Conservation (phyloP, 2,329 filamentous ascomycete genomes). For the Geoglossum cookeanum region DNA sequence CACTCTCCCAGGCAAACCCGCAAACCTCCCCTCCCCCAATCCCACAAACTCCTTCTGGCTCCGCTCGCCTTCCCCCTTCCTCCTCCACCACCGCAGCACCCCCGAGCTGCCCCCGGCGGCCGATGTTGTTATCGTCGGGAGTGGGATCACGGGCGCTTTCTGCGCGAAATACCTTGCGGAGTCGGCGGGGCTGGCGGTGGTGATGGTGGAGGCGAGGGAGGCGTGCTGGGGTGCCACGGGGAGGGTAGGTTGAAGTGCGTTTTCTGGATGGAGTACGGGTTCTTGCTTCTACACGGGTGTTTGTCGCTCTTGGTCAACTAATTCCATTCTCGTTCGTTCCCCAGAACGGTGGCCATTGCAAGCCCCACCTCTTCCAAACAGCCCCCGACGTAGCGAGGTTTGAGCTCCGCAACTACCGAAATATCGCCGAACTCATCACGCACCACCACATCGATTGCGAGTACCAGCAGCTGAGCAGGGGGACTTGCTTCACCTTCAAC, state of each 20-base stretch:
- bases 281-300: too few relatives aligned
- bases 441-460: conserved; percentile 9
- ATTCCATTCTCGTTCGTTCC: neutral
- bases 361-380: neutral
- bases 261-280: too few relatives aligned
- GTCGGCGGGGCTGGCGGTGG: conserved; percentile 11
- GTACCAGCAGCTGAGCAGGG: neutral
- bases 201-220: conserved; percentile 19
- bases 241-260: conserved; percentile 6
- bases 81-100: conserved; percentile 24
- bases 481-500: neutral
- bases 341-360: neutral
- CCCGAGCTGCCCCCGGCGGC: conserved; percentile 20
- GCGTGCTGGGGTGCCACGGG: conserved; percentile 23
- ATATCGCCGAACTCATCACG: conserved; percentile 8
- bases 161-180: conserved; percentile 22
- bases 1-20: neutral
- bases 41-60: conserved; percentile 28
- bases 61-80: conserved; percentile 17
- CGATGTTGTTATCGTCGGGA: conserved; percentile 29
- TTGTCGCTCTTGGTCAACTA: neutral
- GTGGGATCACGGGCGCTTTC: conserved; percentile 27
- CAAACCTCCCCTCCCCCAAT: neutral
- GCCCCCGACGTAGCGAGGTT: conserved; percentile 10
- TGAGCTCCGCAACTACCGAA: conserved; percentile 9